These are phyloP conservation scores for Pharnaceum exiguum DNA, from an alignment of 148 eudicot species.

Conservation along the genomic window DNA sequence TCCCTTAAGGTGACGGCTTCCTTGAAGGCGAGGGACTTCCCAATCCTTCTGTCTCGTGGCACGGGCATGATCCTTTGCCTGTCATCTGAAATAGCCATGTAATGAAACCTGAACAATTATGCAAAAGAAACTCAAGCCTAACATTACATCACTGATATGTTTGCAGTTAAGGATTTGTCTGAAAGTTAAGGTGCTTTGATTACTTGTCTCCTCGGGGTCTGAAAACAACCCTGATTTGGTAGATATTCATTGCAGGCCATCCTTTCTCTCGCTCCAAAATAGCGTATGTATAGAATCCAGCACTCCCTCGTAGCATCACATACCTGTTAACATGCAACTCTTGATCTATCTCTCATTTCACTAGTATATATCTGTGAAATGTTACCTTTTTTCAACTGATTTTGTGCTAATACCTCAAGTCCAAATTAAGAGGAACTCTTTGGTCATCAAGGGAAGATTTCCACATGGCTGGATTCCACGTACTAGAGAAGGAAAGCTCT, in stretches of 20 bases:
- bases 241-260: conserved; percentile 34
- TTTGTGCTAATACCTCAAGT: conserved; percentile 49
- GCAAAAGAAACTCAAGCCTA: not conserved
- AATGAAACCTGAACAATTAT: conserved; percentile 47
- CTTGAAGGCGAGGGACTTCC: conserved; percentile 33
- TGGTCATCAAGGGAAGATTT: conserved; percentile 7
- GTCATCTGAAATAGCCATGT: conserved; percentile 71
- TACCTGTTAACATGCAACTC: conserved; percentile 20
- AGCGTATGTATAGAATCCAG: conserved; percentile 51
- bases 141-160: no score
- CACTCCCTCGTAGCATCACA: conserved; percentile 40
- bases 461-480: conserved; percentile 34
- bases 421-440: conserved; percentile 45
- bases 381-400: no score
- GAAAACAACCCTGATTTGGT: conserved; percentile 50
- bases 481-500: conserved; percentile 51
- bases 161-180: no score
- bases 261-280: conserved; percentile 39
- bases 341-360: not conserved
- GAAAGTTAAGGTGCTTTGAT: not conserved
- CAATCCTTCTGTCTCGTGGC: conserved; percentile 35
- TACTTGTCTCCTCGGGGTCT: conserved; percentile 32
- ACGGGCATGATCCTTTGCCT: conserved; percentile 67
- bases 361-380: not conserved
- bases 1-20: conserved; percentile 49